Conservation (phyloP, 805 yeast genomes). For the Yamadazyma sp. region DNA sequence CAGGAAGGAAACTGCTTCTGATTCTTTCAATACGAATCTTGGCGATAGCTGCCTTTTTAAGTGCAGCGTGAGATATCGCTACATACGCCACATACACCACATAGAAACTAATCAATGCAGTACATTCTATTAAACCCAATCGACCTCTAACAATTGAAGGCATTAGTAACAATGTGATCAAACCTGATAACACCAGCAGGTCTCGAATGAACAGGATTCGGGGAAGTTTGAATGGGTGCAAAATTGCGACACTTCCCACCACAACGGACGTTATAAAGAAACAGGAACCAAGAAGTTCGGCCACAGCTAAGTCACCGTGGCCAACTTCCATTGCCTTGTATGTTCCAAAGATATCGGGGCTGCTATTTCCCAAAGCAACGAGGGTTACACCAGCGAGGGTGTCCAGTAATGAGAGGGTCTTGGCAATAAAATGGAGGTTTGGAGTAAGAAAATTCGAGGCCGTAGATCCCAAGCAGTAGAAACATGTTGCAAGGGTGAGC, state of each 20-base stretch:
- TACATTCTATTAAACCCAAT: constrained; percentile 56
- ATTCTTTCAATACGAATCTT: no score
- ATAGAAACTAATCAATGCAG: constrained; percentile 57
- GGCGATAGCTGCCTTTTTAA: no score
- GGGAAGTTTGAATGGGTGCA: constrained; percentile 62
- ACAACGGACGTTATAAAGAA: constrained; percentile 78
- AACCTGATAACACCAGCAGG: constrained; percentile 53
- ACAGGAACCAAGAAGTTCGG: constrained; percentile 91
- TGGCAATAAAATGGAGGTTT: constrained; percentile 66
- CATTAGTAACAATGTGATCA: constrained; percentile 50
- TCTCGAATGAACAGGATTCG: no score
- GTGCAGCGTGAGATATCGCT: constrained; percentile 29
- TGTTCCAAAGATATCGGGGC: constrained; percentile 86
- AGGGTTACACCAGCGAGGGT: constrained; percentile 83
- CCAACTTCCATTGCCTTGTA: constrained; percentile 74
- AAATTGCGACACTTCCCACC: constrained; percentile 72
- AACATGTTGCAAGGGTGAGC: constrained; percentile 31
- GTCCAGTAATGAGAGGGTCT: constrained; percentile 62
- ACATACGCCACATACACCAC: constrained; percentile 53
- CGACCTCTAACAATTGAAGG: constrained; percentile 56
- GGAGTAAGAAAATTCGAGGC: constrained; percentile 86
- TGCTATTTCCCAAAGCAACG: constrained; percentile 87
- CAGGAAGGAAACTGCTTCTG: constrained; percentile 10
- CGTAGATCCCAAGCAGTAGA: constrained; percentile 67
- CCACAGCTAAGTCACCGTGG: constrained; percentile 77